A percentile compares a stretch with the other conserved stretches of the same genome.
Conservation (phyloP, 345 rosid species). For the Gossypium bickii region DNA sequence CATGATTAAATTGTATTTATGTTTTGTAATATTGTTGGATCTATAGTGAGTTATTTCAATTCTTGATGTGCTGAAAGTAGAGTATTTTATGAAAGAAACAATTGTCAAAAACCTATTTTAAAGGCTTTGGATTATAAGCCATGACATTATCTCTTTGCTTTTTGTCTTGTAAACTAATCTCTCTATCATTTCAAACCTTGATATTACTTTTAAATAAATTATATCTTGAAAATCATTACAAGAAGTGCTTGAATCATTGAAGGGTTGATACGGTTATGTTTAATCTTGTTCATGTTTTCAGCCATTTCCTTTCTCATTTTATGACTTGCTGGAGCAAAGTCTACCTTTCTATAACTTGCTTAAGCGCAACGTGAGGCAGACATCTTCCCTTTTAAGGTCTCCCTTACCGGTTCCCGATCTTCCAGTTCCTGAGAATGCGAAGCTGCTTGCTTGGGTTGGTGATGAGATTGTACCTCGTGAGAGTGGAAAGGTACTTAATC, state of each 20-base stretch:
- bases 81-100: slow-evolving; percentile 7
- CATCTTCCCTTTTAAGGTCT: slow-evolving; percentile 38
- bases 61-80: not conserved
- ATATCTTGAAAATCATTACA: not conserved
- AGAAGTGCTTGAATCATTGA: not conserved
- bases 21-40: not conserved
- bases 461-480: slow-evolving; percentile 80
- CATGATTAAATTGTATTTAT: not conserved
- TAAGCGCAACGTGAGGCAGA: slow-evolving; percentile 44
- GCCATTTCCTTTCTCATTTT: slow-evolving; percentile 63
- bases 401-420: slow-evolving; percentile 60
- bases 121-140: not conserved
- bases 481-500: slow-evolving; percentile 57
- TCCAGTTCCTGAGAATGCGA: slow-evolving; percentile 70
- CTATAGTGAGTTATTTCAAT: not conserved
- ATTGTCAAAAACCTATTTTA: not conserved
- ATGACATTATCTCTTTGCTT: not conserved
- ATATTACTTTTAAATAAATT: not conserved
- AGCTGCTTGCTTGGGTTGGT: slow-evolving; percentile 86
- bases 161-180: not conserved
- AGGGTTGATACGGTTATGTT: not conserved
- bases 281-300: slow-evolving; percentile 22
- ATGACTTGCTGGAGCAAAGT: slow-evolving; percentile 70
- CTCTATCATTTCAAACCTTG: not conserved
- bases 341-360: slow-evolving; percentile 78